Evolutionary conservation across 2,329 filamentous ascomycete genomes (phyloP).

Genomic region (Pyricularia grisea): DNA sequence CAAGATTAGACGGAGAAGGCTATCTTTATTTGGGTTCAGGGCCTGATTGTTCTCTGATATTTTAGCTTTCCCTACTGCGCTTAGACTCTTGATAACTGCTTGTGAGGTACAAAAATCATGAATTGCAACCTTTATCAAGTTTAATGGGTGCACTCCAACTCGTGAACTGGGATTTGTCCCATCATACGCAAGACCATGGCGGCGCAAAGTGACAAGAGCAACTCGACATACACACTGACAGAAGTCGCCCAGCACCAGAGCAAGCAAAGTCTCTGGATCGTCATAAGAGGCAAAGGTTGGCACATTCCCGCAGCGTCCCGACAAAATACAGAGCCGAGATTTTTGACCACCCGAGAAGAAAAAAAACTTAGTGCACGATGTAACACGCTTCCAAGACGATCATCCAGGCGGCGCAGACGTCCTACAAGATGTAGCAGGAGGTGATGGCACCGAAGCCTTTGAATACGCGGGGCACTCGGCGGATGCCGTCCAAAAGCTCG

Average conservation of each 20-base stretch:
- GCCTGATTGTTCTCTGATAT: no score
- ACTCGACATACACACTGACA: neutral
- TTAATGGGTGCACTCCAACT: no score
- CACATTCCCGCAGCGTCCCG: no score
- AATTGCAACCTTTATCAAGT: no score
- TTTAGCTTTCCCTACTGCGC: no score
- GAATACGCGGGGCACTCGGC: neutral
- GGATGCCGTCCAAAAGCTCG: neutral
- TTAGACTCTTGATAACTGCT: no score
- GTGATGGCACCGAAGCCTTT: neutral
- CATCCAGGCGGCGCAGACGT: neutral
- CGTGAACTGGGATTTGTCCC: neutral
- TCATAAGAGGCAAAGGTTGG: neutral
- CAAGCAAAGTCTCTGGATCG: neutral
- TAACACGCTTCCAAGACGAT: neutral
- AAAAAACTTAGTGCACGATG: neutral
- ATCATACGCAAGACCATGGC: neutral
- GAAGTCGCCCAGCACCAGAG: neutral
- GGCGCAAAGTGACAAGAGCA: neutral
- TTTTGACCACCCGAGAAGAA: neutral
- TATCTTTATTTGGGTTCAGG: no score
- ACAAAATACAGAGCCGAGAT: neutral
- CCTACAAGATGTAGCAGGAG: neutral
- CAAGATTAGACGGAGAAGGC: no score
- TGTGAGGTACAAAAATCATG: no score